Conservation (phyloP, 1,284 basidiomycete genomes). For the Apiotrichum siamense region DNA sequence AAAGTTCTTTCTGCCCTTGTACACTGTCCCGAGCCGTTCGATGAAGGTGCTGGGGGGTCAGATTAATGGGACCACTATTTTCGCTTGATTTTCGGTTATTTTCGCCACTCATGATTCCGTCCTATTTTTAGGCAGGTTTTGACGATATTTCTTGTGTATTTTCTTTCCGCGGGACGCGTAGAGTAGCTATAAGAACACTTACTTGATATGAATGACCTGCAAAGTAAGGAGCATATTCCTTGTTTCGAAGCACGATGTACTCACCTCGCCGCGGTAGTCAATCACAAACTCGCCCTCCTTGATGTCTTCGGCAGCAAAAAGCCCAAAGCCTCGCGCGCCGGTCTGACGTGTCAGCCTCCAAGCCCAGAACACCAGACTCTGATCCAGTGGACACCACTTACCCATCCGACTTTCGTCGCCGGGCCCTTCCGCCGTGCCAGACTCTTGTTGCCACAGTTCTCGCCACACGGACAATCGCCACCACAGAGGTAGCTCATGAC, state of each 20-base stretch:
- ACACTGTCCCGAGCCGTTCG: slow-evolving; percentile 36
- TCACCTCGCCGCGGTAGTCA: slow-evolving; percentile 50
- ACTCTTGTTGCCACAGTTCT: slow-evolving; percentile 38
- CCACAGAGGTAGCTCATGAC: slow-evolving; percentile 51
- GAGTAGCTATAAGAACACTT: too few relatives aligned
- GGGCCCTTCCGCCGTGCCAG: slow-evolving; percentile 36
- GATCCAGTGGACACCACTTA: slow-evolving; percentile 15
- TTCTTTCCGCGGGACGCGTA: too few relatives aligned
- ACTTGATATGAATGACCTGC: slow-evolving; percentile 33
- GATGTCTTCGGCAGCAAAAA: slow-evolving; percentile 46
- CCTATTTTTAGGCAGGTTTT: background rate
- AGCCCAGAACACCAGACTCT: background rate
- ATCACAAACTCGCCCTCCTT: slow-evolving; percentile 48
- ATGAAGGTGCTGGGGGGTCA: slow-evolving; percentile 31
- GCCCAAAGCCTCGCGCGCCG: slow-evolving; percentile 49
- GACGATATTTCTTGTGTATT: too few relatives aligned
- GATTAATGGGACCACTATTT: background rate
- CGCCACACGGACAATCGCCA: slow-evolving; percentile 47
- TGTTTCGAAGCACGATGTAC: too few relatives aligned
- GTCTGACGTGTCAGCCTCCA: slow-evolving; percentile 29
- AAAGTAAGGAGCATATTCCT: too few relatives aligned
- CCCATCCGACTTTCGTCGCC: slow-evolving; percentile 37
- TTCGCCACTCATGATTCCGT: background rate
- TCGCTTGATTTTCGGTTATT: background rate
- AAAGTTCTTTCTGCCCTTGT: slow-evolving; percentile 42